These are phyloP conservation scores for Tolypocladium guangdongense DNA, from an alignment of 2,329 filamentous ascomycete genomes.

Conservation along the genomic window DNA sequence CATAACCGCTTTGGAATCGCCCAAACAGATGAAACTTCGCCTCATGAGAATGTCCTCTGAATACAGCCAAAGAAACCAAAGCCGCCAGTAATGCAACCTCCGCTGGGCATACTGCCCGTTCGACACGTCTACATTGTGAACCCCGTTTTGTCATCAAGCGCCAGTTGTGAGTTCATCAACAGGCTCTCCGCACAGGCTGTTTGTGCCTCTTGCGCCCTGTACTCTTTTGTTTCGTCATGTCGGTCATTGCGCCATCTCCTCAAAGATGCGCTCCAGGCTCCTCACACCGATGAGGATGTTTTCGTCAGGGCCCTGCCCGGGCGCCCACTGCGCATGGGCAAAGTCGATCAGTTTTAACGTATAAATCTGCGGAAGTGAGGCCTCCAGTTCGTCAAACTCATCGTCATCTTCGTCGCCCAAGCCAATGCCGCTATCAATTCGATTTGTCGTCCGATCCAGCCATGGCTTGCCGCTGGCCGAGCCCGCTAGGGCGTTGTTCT, in stretches of 20 bases:
- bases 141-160: neutral
- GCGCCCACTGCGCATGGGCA: conserved; percentile 79
- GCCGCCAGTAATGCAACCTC: neutral
- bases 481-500: conserved; percentile 40
- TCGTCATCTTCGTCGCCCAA: conserved; percentile 35
- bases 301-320: conserved; percentile 74
- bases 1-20: neutral
- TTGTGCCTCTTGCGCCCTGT: neutral
- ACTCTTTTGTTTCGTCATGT: neutral
- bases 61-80: neutral
- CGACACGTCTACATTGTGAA: neutral
- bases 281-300: conserved; percentile 68
- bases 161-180: neutral
- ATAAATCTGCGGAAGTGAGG: conserved; percentile 54
- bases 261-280: conserved; percentile 61
- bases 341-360: conserved; percentile 90
- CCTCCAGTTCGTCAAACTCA: conserved; percentile 35
- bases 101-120: conserved; percentile 1
- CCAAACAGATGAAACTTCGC: neutral
- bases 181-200: neutral
- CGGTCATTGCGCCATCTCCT: conserved; percentile 40
- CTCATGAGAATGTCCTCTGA: neutral
- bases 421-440: conserved; percentile 46
- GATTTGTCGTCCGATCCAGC: conserved; percentile 25
- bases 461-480: conserved; percentile 31